Base-by-base conservation (phyloP, 2,329 filamentous ascomycete species). In the Fusarium clavum region DNA sequence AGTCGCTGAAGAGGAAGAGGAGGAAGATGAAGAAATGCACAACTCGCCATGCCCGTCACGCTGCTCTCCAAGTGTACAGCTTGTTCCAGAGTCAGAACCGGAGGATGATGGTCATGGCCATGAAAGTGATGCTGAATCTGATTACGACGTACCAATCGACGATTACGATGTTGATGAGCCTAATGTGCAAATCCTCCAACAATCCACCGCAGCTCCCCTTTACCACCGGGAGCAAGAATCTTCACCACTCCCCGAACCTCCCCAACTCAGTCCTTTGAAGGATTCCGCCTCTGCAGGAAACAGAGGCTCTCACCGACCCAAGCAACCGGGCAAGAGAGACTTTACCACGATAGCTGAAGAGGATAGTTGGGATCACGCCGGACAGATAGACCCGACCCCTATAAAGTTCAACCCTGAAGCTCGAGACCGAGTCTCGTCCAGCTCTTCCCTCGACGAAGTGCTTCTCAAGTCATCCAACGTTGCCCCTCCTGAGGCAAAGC, bases 221-320 rank as follows among this genome's bases (percentile, higher is more conserved):
- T 71, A 67, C 16, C 64, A 70, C 5, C 57, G 51, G 20, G 79
- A 77, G 5, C 67, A 80, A 32, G 79, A 81, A 18, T 83, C 85
- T 3, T 80, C 84, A 4, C 82, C 85, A 4, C 76, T 86, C 4
- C 84, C 85, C 0, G 77, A 81, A 38, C 82, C 83, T 3, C 84
- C 81, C 18, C 84, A 83, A 49, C 69, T 86, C 49, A 85, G 82
- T 49, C 87, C 88, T 2, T 79, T 90, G 1, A 83, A 83, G 51
- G 84, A 87, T 61, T 86, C 83, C 3, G 79, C 80, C 13, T 82
- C 85, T 2, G 85, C 85, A 0, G 86, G 84, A 5, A 89, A 89
- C 70, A 67, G 81, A 67, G 77, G 81, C 34, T 63, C 77, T 49
- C 65, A 79, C 13, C 70, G 69, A 22, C 67, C 69, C 22, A 76